These are phyloP conservation scores for Eucalyptus brandiana DNA, from an alignment of 345 rosid species.

Conservation along the genomic window DNA sequence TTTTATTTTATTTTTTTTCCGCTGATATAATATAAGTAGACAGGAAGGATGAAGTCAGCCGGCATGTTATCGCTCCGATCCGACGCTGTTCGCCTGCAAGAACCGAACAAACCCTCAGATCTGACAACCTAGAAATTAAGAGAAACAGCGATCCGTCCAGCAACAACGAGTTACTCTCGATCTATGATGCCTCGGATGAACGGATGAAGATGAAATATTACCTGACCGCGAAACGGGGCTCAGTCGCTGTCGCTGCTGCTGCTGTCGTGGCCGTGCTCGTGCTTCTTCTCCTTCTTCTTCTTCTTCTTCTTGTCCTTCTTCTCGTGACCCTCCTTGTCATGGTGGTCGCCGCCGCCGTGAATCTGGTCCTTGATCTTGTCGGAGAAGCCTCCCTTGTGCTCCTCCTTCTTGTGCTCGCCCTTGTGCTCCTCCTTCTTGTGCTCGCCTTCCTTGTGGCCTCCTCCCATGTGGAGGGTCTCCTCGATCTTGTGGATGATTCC, in stretches of 20 bases:
- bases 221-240: not conserved
- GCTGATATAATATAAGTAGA: not conserved
- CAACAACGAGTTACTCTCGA: not conserved
- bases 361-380: conserved; percentile 41
- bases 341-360: conserved; percentile 9
- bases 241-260: conserved; percentile 65
- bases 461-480: conserved; percentile 62
- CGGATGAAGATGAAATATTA: not conserved
- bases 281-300: not conserved
- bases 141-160: too few species aligned
- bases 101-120: not conserved
- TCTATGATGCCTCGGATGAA: not conserved
- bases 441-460: conserved; percentile 25
- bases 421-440: not conserved
- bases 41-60: not conserved
- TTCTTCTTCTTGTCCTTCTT: conserved; percentile 30
- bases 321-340: conserved; percentile 1
- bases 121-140: not conserved
- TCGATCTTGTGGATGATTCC: conserved; percentile 58
- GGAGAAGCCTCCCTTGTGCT: conserved; percentile 1
- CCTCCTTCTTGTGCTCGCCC: not conserved
- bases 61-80: not conserved
- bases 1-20: too few species aligned
- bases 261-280: conserved; percentile 16
- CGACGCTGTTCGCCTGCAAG: not conserved